These are phyloP conservation scores for Trifolium repens DNA, from an alignment of 306 rosid genomes.

Conservation along the genomic window DNA sequence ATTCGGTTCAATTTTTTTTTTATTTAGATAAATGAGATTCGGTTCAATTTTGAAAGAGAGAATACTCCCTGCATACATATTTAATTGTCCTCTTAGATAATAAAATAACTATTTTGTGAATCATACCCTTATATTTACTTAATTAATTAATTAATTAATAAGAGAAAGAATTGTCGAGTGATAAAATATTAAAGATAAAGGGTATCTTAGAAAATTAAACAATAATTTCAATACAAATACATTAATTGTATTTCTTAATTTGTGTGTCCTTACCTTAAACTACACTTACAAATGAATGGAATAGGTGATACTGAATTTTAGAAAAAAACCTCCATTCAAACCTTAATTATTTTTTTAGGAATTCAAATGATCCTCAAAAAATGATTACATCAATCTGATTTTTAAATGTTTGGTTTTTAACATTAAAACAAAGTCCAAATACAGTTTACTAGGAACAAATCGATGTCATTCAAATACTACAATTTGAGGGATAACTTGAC, in stretches of 20 bases:
- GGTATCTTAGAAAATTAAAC: neutral
- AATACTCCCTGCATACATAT: conserved; percentile 3
- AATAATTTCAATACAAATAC: neutral
- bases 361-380: conserved; percentile 5
- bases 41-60: conserved; percentile 11
- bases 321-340: conserved; percentile 25
- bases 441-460: conserved; percentile 9
- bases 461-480: conserved; percentile 17
- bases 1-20: neutral
- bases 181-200: neutral
- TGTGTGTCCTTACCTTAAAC: conserved; percentile 2
- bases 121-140: neutral
- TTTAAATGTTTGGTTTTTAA: conserved; percentile 5
- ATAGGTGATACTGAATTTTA: conserved; percentile 5
- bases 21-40: too few species aligned
- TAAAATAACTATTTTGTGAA: neutral
- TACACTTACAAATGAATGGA: neutral
- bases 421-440: conserved; percentile 7
- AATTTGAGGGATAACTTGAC: conserved; percentile 3
- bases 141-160: neutral
- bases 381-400: conserved; percentile 13
- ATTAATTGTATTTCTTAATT: conserved; percentile 12
- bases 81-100: neutral
- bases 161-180: neutral
- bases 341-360: neutral